These are phyloP conservation scores for Pyracantha coccinea DNA, from an alignment of 331 rosid species.

Conservation along the genomic window DNA sequence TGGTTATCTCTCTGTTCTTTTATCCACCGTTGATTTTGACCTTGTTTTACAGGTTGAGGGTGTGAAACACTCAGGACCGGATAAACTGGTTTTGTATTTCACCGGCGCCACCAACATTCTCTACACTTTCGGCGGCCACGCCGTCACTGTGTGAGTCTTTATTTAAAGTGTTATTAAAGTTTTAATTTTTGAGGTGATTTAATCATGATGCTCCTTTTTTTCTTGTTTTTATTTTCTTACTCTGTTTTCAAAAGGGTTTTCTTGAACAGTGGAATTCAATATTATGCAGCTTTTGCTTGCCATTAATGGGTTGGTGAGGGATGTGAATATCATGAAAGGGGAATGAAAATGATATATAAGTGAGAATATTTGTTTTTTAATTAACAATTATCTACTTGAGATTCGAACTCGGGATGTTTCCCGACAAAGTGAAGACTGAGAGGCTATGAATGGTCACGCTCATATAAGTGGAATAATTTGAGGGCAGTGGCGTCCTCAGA, in stretches of 20 bases:
- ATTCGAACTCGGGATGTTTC: background rate
- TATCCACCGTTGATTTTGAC: background rate
- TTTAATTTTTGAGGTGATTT: background rate
- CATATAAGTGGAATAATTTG: no score
- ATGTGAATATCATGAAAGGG: constrained; percentile 2
- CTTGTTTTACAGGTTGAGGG: constrained; percentile 49
- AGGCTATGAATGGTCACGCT: background rate
- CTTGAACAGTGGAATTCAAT: background rate
- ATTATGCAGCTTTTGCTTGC: constrained; percentile 7
- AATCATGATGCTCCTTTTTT: background rate
- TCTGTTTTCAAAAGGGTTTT: background rate
- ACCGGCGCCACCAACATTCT: constrained; percentile 97
- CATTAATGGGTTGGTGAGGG: constrained; percentile 1
- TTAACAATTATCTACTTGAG: no score
- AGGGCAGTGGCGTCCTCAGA: no score
- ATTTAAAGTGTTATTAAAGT: background rate
- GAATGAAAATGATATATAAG: background rate
- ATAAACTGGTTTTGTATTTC: constrained; percentile 67
- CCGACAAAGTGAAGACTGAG: background rate
- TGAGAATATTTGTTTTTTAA: background rate
- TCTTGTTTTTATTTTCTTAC: background rate
- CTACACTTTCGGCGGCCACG: constrained; percentile 99
- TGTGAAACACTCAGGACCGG: constrained; percentile 75
- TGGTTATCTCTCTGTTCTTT: background rate
- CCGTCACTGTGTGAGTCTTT: constrained; percentile 84